phyloP scores from a whole-genome alignment of 176 grass and related monocot genomes.

The Saccharum spontaneum region DNA sequence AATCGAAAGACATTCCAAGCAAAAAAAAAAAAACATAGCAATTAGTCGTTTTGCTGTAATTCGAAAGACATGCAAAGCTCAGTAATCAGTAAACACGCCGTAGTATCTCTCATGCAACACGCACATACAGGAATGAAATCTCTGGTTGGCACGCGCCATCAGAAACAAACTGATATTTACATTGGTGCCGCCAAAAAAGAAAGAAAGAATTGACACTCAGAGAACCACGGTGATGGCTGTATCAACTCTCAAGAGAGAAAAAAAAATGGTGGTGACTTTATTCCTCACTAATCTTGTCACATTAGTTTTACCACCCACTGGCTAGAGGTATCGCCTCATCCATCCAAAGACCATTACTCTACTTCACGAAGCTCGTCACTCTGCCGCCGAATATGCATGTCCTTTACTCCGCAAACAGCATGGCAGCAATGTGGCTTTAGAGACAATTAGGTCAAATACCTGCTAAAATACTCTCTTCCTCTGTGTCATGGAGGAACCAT shows the following conservation, averaged over 20 bases:
- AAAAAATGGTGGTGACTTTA: background rate
- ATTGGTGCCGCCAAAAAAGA: background rate
- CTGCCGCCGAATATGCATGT: background rate
- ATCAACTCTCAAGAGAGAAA: background rate
- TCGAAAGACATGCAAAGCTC: background rate
- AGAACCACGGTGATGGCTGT: background rate
- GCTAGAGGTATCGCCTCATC: background rate
- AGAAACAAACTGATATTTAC: constrained; percentile 7
- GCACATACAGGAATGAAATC: background rate
- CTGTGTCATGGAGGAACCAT: background rate
- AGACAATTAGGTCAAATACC: constrained; percentile 8
- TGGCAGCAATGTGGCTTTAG: background rate
- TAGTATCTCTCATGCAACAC: background rate
- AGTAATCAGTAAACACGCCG: background rate
- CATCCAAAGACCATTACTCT: background rate
- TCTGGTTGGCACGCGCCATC: background rate
- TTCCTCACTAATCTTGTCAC: constrained; percentile 10
- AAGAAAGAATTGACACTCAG: background rate
- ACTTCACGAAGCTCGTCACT: constrained; percentile 2
- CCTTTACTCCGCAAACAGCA: background rate
- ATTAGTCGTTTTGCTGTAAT: background rate
- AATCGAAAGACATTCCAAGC: background rate
- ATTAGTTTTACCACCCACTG: background rate
- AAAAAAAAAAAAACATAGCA: too few species aligned
- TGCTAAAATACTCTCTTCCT: background rate